Percentiles rank a stretch among this genome's conserved stretches.
These are phyloP conservation scores for Diaporthe ilicicola DNA, from an alignment of 2,329 filamentous ascomycete genomes.

Conservation along the genomic window DNA sequence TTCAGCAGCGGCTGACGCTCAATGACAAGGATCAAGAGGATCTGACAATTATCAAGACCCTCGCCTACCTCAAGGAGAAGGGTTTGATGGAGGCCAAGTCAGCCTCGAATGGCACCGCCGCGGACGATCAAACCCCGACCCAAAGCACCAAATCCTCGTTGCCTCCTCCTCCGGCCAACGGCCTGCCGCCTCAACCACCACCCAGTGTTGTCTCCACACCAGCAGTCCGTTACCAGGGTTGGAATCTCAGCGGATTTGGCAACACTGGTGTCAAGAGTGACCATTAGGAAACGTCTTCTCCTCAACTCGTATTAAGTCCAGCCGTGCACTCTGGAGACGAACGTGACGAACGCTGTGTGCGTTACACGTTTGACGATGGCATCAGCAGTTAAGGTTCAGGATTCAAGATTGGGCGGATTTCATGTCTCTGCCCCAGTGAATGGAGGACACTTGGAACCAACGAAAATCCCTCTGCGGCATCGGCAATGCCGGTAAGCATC, in stretches of 20 bases:
- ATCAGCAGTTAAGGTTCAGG: neutral
- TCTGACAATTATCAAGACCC: constrained; percentile 70
- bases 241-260: constrained; percentile 51
- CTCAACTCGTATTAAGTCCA: neutral
- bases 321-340: neutral
- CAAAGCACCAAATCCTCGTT: constrained; percentile 32
- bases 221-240: constrained; percentile 47
- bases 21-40: constrained; percentile 77
- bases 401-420: neutral
- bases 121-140: constrained; percentile 37
- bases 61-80: constrained; percentile 70
- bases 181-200: constrained; percentile 47
- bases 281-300: constrained; percentile 21
- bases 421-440: neutral
- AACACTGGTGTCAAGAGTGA: constrained; percentile 46
- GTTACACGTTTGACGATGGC: neutral
- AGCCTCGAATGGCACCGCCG: constrained; percentile 32
- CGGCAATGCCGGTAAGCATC: neutral
- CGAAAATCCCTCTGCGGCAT: neutral
- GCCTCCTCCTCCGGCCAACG: constrained; percentile 40
- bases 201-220: constrained; percentile 39
- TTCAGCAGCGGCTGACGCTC: constrained; percentile 70
- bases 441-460: neutral
- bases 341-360: neutral
- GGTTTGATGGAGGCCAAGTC: constrained; percentile 57